phyloP scores from a whole-genome alignment of 768 basidiomycete species.

The Psilocybe sp. region DNA sequence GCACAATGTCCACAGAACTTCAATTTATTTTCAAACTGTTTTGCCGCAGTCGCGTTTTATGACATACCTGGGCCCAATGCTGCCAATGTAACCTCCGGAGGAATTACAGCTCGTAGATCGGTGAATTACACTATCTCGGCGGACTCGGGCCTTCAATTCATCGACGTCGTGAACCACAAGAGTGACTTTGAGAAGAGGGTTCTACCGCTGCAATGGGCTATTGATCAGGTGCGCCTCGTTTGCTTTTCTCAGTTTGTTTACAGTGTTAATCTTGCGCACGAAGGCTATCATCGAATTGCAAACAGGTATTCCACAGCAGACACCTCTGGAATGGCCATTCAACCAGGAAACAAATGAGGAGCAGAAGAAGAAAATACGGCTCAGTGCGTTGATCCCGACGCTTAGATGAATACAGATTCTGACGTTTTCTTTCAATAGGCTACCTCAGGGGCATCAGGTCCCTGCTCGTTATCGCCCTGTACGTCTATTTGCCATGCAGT shows the following conservation, averaged over 20 bases:
- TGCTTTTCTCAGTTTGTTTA: neutral
- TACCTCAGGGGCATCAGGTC: constrained; percentile 6
- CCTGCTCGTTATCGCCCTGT: constrained; percentile 6
- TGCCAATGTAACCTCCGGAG: constrained; percentile 6
- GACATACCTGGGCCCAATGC: constrained; percentile 40
- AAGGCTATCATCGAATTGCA: constrained; percentile 72
- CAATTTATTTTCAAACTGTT: constrained; percentile 67
- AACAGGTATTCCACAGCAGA: constrained; percentile 51
- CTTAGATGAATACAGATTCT: neutral
- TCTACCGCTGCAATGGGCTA: constrained; percentile 73
- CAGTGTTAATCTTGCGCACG: neutral
- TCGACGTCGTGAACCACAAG: constrained; percentile 63
- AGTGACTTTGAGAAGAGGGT: constrained; percentile 69
- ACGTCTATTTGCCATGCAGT: neutral
- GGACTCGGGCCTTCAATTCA: constrained; percentile 60
- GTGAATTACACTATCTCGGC: constrained; percentile 71
- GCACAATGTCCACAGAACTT: constrained; percentile 71
- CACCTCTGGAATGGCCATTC: constrained; percentile 73
- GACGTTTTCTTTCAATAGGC: constrained; percentile 2
- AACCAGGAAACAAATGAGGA: constrained; percentile 65
- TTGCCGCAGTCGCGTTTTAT: constrained; percentile 62
- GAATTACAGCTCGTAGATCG: constrained; percentile 10
- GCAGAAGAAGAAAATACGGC: constrained; percentile 49
- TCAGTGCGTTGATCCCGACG: constrained; percentile 40
- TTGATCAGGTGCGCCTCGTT: constrained; percentile 55